These are phyloP conservation scores for Smittium culicis DNA, from an alignment of 371 early-diverging fungal genomes.

Conservation along the genomic window DNA sequence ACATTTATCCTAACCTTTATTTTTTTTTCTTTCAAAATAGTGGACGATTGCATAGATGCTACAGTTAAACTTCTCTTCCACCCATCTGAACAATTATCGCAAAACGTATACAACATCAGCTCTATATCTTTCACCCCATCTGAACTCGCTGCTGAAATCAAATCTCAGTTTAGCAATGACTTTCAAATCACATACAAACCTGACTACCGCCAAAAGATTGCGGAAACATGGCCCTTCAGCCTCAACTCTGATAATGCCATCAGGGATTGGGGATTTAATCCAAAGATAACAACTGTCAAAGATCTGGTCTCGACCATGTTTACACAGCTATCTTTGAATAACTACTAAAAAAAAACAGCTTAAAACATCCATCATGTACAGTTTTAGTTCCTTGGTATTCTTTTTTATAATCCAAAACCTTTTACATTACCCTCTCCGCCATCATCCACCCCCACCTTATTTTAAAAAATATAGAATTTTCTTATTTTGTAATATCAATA, in stretches of 20 bases:
- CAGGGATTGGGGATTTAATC: slow-evolving; percentile 43
- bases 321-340: slow-evolving; percentile 18
- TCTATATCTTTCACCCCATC: slow-evolving; percentile 40
- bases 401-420: background rate
- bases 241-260: slow-evolving; percentile 40
- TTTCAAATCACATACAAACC: slow-evolving; percentile 40
- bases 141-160: slow-evolving; percentile 35
- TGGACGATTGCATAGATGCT: slow-evolving; percentile 41
- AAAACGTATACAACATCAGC: slow-evolving; percentile 40
- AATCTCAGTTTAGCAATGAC: slow-evolving; percentile 27
- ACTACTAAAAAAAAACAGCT: too few relatives aligned
- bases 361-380: background rate
- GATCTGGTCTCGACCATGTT: slow-evolving; percentile 28
- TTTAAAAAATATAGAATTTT: too few relatives aligned
- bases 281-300: slow-evolving; percentile 33
- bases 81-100: slow-evolving; percentile 30
- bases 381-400: background rate
- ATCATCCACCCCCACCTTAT: too few relatives aligned
- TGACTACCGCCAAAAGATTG: slow-evolving; percentile 44
- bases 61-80: slow-evolving; percentile 39
- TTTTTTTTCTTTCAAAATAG: background rate
- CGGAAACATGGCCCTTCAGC: slow-evolving; percentile 42
- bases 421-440: too few relatives aligned
- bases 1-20: too few relatives aligned
- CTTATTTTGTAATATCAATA: too few relatives aligned